Conservation (phyloP, 768 basidiomycete genomes). For the Podaxis pistillaris region DNA sequence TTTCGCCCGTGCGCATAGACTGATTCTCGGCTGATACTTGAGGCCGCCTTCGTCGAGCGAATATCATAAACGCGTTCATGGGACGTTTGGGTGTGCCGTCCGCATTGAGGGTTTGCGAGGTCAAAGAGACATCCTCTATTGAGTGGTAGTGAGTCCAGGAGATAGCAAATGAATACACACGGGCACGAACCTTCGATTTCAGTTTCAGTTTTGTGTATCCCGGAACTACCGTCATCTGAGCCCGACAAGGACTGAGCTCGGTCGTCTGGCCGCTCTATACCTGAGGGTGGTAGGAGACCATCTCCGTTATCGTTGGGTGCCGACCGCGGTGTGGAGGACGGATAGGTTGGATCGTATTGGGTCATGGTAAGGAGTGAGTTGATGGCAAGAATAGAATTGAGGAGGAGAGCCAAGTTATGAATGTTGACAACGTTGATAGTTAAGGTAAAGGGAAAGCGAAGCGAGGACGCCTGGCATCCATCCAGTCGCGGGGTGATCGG, state of each 20-base stretch:
- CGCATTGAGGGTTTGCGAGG: constrained; percentile 77
- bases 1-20: constrained; percentile 87
- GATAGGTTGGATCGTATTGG: constrained; percentile 12
- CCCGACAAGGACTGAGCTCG: constrained; percentile 48
- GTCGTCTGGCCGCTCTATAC: constrained; percentile 36
- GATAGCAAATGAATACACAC: constrained; percentile 2
- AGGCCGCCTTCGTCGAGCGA: constrained; percentile 76
- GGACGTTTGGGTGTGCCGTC: constrained; percentile 89
- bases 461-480: constrained; percentile 18
- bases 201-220: constrained; percentile 40
- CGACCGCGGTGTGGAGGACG: constrained; percentile 10
- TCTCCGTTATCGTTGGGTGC: constrained; percentile 1
- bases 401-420: constrained; percentile 12
- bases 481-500: constrained; percentile 38
- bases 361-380: constrained; percentile 14
- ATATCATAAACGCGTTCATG: constrained; percentile 96
- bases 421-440: constrained; percentile 20
- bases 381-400: constrained; percentile 15
- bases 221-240: constrained; percentile 53
- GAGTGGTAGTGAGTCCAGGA: constrained; percentile 12
- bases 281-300: constrained; percentile 2
- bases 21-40: constrained; percentile 87
- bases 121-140: constrained; percentile 49
- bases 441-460: constrained; percentile 15
- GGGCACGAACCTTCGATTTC: constrained; percentile 44